phyloP scores from a whole-genome alignment of 495 filamentous ascomycete species.

The Echria macrotheca region DNA sequence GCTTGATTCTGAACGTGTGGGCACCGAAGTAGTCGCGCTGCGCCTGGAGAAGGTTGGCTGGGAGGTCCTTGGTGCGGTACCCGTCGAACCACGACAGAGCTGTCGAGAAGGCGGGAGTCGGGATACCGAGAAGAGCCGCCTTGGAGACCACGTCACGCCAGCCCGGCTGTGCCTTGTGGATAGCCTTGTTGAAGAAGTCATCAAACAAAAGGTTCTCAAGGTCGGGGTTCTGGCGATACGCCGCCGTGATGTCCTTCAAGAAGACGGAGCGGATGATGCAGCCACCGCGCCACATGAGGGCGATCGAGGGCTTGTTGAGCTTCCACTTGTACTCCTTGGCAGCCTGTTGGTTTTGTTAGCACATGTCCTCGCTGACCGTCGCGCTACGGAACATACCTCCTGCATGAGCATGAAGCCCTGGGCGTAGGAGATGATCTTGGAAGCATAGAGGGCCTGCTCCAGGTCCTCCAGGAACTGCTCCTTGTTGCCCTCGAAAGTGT shows the following conservation, averaged over 20 bases:
- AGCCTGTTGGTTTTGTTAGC: slow-evolving; percentile 49
- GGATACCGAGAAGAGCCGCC: slow-evolving; percentile 88
- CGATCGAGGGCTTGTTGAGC: slow-evolving; percentile 99
- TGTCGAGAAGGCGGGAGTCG: slow-evolving; percentile 91
- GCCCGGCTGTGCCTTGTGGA: slow-evolving; percentile 90
- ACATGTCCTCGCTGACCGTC: not conserved
- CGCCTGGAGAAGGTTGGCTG: slow-evolving; percentile 95
- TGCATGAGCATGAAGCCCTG: slow-evolving; percentile 99
- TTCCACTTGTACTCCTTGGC: slow-evolving; percentile 96
- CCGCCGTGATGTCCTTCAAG: slow-evolving; percentile 97
- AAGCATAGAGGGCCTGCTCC: slow-evolving; percentile 97
- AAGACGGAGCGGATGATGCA: slow-evolving; percentile 99
- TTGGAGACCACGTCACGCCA: slow-evolving; percentile 95
- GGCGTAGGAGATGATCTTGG: slow-evolving; percentile 99
- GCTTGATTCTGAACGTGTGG: slow-evolving; percentile 98
- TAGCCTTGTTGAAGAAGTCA: slow-evolving; percentile 98
- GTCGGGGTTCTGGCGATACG: slow-evolving; percentile 90
- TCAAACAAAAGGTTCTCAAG: slow-evolving; percentile 98
- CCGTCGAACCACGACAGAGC: slow-evolving; percentile 97
- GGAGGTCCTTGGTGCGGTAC: slow-evolving; percentile 89
- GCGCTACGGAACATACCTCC: slow-evolving; percentile 58
- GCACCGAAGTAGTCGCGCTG: slow-evolving; percentile 99
- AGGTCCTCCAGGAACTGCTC: slow-evolving; percentile 90
- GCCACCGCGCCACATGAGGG: slow-evolving; percentile 99
- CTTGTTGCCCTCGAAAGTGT: slow-evolving; percentile 82